These are phyloP conservation scores for Dendrobium officinale DNA, from an alignment of 106 monocot species.

Conservation along the genomic window DNA sequence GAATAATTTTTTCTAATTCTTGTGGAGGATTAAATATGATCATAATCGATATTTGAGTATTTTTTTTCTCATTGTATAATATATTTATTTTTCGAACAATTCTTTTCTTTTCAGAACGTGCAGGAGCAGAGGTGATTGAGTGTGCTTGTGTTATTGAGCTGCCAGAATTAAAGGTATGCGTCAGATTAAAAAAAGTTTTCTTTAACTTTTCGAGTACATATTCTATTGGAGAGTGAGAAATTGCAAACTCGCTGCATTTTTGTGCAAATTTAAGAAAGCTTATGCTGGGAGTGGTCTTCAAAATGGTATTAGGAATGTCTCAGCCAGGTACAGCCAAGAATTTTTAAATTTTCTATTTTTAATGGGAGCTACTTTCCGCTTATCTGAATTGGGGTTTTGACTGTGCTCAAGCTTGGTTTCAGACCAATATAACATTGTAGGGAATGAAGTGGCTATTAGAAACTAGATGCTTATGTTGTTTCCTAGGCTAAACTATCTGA, in stretches of 20 bases:
- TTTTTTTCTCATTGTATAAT: neutral
- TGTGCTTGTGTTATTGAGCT: slow-evolving; percentile 77
- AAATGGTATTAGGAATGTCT: neutral
- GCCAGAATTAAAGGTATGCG: slow-evolving; percentile 56
- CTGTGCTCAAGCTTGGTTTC: too few relatives aligned
- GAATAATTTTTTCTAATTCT: neutral
- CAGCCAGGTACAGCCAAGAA: neutral
- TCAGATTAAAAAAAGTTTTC: neutral
- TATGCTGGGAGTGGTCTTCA: neutral
- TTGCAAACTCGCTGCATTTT: neutral
- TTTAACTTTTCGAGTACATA: neutral
- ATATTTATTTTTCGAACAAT: neutral
- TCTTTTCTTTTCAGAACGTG: slow-evolving; percentile 40
- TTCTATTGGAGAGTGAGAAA: neutral
- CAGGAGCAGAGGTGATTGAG: slow-evolving; percentile 63
- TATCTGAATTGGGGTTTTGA: neutral
- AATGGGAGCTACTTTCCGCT: neutral
- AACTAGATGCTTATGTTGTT: too few relatives aligned
- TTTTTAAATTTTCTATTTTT: neutral
- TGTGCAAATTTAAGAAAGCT: neutral
- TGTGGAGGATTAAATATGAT: neutral
- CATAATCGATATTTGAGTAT: neutral
- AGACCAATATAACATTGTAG: too few relatives aligned
- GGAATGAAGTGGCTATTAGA: too few relatives aligned
- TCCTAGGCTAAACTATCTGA: too few relatives aligned